Conservation (phyloP, 2,329 filamentous ascomycete species). For the Colletotrichum sp. region DNA sequence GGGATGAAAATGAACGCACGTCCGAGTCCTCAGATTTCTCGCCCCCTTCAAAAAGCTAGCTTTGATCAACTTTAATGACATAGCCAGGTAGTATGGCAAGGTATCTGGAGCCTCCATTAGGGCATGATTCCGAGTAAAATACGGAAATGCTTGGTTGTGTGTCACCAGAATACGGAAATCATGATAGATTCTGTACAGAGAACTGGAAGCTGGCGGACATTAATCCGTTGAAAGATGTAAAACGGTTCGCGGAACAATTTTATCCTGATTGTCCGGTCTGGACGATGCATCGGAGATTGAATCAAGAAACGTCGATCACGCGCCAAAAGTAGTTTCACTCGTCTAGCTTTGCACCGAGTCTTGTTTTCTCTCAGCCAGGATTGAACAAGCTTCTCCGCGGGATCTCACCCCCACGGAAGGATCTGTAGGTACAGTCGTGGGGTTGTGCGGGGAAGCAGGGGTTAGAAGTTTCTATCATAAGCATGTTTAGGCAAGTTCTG, state of each 20-base stretch:
- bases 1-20: neutral
- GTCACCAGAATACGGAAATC: neutral
- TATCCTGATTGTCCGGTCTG: rapidly evolving
- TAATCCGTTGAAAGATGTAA: neutral
- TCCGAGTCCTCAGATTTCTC: neutral
- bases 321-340: neutral
- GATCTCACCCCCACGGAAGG: neutral
- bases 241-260: neutral
- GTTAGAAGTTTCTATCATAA: neutral
- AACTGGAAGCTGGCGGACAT: neutral
- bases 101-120: neutral
- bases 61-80: neutral
- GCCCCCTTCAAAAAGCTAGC: neutral
- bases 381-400: neutral
- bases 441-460: neutral
- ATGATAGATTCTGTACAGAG: neutral
- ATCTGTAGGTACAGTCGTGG: neutral
- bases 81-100: neutral
- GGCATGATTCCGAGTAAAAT: neutral
- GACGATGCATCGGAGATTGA: neutral
- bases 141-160: neutral
- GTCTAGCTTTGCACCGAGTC: neutral
- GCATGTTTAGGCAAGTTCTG: neutral
- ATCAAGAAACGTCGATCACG: neutral
- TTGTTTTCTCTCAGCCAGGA: neutral